Conservation (phyloP, 768 basidiomycete genomes). For the Exidia glandulosa region DNA sequence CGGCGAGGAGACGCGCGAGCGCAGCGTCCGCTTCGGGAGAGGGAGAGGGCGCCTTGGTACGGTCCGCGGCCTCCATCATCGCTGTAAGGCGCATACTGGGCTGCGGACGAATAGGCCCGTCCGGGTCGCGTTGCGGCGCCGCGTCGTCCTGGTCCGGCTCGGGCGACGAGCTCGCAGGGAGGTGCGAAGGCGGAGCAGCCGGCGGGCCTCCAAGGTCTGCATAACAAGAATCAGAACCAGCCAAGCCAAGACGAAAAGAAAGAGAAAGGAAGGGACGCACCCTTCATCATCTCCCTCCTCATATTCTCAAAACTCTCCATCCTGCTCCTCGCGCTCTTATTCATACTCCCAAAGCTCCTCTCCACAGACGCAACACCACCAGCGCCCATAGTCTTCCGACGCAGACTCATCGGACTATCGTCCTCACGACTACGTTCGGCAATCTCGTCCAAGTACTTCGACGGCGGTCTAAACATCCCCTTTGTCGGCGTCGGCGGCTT, state of each 20-base stretch:
- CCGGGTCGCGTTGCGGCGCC: background rate
- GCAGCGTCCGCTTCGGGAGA: background rate
- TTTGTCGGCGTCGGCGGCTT: no score
- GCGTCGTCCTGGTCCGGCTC: background rate
- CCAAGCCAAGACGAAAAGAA: no score
- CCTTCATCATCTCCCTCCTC: background rate
- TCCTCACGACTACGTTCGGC: no score
- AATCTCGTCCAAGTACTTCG: no score
- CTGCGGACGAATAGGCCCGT: background rate
- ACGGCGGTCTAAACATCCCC: no score
- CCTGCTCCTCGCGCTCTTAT: background rate
- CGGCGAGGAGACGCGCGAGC: background rate
- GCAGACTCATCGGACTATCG: no score
- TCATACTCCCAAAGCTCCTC: background rate
- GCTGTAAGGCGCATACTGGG: background rate
- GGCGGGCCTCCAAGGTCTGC: background rate
- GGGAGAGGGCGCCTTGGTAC: background rate
- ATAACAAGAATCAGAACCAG: background rate
- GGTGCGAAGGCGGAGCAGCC: no score
- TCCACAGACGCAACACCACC: no score
- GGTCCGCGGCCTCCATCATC: background rate
- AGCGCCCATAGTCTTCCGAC: no score
- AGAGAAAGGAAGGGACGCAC: no score
- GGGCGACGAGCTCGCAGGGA: background rate
- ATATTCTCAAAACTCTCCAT: background rate